A percentile compares a stretch with the other conserved stretches of the same genome.
phyloP scores from a whole-genome alignment of 305 asterid genomes.

The Ilex paraguariensis region DNA sequence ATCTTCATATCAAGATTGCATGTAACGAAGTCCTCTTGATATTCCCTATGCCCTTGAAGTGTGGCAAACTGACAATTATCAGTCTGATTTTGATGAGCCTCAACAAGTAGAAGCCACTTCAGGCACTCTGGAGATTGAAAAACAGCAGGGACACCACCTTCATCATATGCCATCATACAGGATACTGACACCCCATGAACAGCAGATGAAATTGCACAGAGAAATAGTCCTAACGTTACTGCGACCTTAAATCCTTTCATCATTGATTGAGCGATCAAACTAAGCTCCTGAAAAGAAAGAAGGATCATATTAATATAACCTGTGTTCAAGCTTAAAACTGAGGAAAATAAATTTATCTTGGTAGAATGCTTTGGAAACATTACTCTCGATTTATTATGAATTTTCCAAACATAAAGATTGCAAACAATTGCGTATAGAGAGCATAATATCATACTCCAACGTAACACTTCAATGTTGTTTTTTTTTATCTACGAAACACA shows the following conservation, averaged over 20 bases:
- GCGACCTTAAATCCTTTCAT: slow-evolving; percentile 26
- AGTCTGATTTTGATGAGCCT: slow-evolving; percentile 23
- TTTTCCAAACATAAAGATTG: too few relatives aligned
- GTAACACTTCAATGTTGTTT: too few relatives aligned
- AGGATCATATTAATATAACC: too few relatives aligned
- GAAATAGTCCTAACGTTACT: slow-evolving; percentile 14
- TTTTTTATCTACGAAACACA: too few relatives aligned
- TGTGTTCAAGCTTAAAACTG: too few relatives aligned
- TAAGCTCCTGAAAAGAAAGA: too few relatives aligned
- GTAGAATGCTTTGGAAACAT: too few relatives aligned
- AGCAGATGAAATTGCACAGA: slow-evolving; percentile 18
- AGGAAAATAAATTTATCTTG: too few relatives aligned
- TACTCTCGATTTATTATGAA: too few relatives aligned
- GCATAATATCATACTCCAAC: too few relatives aligned
- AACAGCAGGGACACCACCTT: slow-evolving; percentile 59
- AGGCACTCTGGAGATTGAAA: slow-evolving; percentile 44
- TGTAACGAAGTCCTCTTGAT: slow-evolving; percentile 68
- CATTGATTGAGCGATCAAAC: neutral
- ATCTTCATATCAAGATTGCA: slow-evolving; percentile 53
- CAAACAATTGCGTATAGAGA: too few relatives aligned
- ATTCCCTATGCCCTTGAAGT: slow-evolving; percentile 53
- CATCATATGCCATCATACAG: slow-evolving; percentile 61
- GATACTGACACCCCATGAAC: slow-evolving; percentile 47
- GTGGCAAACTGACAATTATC: slow-evolving; percentile 47
- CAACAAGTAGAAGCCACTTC: slow-evolving; percentile 27